These are phyloP conservation scores for Diospyros lotus DNA, from an alignment of 148 eudicot genomes.

Conservation along the genomic window DNA sequence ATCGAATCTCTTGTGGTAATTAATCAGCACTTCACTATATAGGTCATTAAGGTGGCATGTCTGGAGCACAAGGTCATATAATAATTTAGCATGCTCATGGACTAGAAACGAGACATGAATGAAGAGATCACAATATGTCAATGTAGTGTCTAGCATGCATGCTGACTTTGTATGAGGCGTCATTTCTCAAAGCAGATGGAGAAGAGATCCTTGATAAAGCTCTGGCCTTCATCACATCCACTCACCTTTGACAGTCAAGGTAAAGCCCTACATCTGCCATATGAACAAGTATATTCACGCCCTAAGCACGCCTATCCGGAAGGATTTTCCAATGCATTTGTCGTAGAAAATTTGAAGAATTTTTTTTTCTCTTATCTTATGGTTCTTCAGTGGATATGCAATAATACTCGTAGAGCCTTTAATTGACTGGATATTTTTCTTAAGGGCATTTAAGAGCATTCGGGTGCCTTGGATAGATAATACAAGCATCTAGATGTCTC, in stretches of 20 bases:
- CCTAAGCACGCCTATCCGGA: conserved; percentile 18
- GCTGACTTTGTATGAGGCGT: conserved; percentile 36
- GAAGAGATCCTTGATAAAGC: conserved; percentile 35
- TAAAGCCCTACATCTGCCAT: background rate
- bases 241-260: background rate
- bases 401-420: too few species aligned
- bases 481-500: too few species aligned
- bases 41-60: too few species aligned
- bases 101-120: conserved; percentile 15
- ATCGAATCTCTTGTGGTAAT: too few species aligned
- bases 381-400: too few species aligned
- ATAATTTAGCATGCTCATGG: conserved; percentile 27
- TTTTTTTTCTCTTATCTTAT: too few species aligned
- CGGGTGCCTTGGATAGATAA: too few species aligned
- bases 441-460: too few species aligned
- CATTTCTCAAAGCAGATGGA: conserved; percentile 18
- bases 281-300: conserved; percentile 13
- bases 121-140: conserved; percentile 7
- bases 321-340: conserved; percentile 8
- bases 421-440: too few species aligned
- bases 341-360: too few species aligned
- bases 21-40: too few species aligned
- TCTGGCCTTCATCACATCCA: conserved; percentile 18
- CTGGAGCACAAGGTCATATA: conserved; percentile 11
- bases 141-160: conserved; percentile 4